These are phyloP conservation scores for Metschnikowia arizonensis DNA, from an alignment of 805 yeast genomes.

Conservation along the genomic window DNA sequence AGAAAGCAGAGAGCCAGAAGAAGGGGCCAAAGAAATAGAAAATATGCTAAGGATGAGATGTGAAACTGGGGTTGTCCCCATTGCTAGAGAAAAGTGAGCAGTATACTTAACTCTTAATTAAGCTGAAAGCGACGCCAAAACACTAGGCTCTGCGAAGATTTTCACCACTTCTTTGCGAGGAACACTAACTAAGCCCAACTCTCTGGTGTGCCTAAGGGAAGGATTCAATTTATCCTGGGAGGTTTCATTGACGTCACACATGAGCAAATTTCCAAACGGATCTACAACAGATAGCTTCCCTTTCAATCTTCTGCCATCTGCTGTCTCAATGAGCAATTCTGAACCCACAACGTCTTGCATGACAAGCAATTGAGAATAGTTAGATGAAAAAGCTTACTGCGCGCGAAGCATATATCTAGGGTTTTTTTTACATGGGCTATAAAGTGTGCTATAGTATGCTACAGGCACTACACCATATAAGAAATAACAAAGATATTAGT, in stretches of 20 bases:
- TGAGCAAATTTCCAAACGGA: constrained; percentile 40
- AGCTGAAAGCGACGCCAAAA: constrained; percentile 1
- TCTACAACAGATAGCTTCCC: constrained; percentile 40
- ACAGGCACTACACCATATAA: neutral
- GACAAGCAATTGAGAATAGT: neutral
- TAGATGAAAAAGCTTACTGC: neutral
- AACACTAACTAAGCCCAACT: constrained; percentile 26
- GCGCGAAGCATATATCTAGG: too few relatives aligned
- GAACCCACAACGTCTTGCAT: constrained; percentile 28
- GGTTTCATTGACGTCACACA: constrained; percentile 34
- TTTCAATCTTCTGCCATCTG: constrained; percentile 31
- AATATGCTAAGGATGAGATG: neutral
- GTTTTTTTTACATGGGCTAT: too few relatives aligned
- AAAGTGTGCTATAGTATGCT: neutral
- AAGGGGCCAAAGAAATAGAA: neutral
- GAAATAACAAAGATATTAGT: too few relatives aligned
- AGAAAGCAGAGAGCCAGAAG: constrained; percentile 1
- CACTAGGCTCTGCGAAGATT: constrained; percentile 6
- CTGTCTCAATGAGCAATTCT: constrained; percentile 24
- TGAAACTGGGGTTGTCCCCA: neutral
- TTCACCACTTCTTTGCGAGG: constrained; percentile 20
- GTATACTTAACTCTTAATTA: neutral
- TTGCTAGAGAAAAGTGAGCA: neutral
- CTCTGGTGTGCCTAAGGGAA: constrained; percentile 21
- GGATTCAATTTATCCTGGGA: constrained; percentile 25